A percentile compares a stretch with the other conserved stretches of the same genome.
Conservation (phyloP, 1,139 yeast genomes). For the Yamadazyma songkhlaensis region DNA sequence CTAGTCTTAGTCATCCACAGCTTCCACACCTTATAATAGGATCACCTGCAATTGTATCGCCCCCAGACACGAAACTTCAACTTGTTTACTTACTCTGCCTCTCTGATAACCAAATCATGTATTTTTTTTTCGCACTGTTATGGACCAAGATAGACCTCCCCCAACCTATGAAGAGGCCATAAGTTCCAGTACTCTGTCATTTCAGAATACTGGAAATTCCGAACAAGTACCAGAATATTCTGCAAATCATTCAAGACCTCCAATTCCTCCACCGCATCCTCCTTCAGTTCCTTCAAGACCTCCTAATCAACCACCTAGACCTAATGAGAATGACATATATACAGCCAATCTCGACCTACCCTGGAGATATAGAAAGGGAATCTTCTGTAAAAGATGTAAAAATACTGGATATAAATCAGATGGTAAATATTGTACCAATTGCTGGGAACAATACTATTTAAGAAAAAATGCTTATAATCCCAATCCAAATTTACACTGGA, state of each 20-base stretch:
- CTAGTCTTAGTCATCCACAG: too few species aligned
- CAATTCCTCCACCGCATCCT: slow-evolving; percentile 7
- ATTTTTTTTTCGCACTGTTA: neutral
- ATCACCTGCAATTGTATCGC: too few species aligned
- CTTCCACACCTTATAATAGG: too few species aligned
- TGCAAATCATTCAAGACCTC: slow-evolving; percentile 8
- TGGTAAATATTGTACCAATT: slow-evolving; percentile 30
- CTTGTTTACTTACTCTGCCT: slow-evolving; percentile 59
- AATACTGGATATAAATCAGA: slow-evolving; percentile 36
- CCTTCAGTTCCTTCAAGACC: slow-evolving; percentile 11
- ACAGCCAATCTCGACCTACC: slow-evolving; percentile 48
- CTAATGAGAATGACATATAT: slow-evolving; percentile 18
- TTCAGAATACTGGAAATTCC: neutral
- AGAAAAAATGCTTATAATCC: slow-evolving; percentile 36
- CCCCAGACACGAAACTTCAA: slow-evolving; percentile 15
- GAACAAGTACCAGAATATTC: slow-evolving; percentile 1
- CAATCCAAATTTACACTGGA: slow-evolving; percentile 34
- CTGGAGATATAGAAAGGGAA: slow-evolving; percentile 44
- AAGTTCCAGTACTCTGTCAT: slow-evolving; percentile 1
- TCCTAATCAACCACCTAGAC: slow-evolving; percentile 6
- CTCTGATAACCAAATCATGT: slow-evolving; percentile 76
- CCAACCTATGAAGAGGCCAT: slow-evolving; percentile 18
- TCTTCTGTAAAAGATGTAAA: slow-evolving; percentile 37
- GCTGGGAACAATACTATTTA: slow-evolving; percentile 36
- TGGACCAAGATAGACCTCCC: slow-evolving; percentile 10